These are phyloP conservation scores for Astraeus odoratus DNA, from an alignment of 768 basidiomycete species.

Conservation along the genomic window DNA sequence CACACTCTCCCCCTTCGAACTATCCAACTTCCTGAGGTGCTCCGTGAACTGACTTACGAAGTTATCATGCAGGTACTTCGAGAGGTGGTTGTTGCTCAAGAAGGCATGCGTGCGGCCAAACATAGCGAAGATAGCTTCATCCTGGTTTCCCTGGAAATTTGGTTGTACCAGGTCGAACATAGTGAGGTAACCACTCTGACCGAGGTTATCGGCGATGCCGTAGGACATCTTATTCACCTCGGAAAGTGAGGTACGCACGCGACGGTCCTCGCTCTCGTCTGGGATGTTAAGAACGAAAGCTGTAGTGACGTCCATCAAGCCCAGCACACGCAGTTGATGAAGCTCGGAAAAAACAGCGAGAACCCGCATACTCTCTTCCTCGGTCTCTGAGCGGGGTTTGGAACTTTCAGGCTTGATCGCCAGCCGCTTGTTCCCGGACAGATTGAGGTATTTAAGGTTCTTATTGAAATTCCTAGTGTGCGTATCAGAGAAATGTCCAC, in stretches of 20 bases:
- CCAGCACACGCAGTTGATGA: slow-evolving; percentile 78
- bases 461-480: slow-evolving; percentile 87
- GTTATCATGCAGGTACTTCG: slow-evolving; percentile 80
- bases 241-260: slow-evolving; percentile 85
- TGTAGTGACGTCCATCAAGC: slow-evolving; percentile 93
- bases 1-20: slow-evolving; percentile 42
- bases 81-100: slow-evolving; percentile 56
- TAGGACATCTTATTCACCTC: slow-evolving; percentile 91
- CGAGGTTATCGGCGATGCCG: slow-evolving; percentile 91
- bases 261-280: slow-evolving; percentile 80
- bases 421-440: slow-evolving; percentile 94
- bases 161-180: slow-evolving; percentile 92
- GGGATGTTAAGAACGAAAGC: slow-evolving; percentile 60
- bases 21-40: slow-evolving; percentile 44
- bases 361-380: slow-evolving; percentile 26
- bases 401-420: slow-evolving; percentile 80
- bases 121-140: slow-evolving; percentile 93
- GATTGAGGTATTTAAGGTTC: slow-evolving; percentile 86
- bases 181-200: slow-evolving; percentile 67
- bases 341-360: slow-evolving; percentile 86
- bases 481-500: not conserved
- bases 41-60: slow-evolving; percentile 58
- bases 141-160: slow-evolving; percentile 67
- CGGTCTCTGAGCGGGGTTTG: slow-evolving; percentile 20
- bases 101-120: slow-evolving; percentile 71